Evolutionary conservation across 257 asterid genomes (phyloP), one percentile per base, ranked within the genome.

Genomic region (Verbena officinalis): DNA sequence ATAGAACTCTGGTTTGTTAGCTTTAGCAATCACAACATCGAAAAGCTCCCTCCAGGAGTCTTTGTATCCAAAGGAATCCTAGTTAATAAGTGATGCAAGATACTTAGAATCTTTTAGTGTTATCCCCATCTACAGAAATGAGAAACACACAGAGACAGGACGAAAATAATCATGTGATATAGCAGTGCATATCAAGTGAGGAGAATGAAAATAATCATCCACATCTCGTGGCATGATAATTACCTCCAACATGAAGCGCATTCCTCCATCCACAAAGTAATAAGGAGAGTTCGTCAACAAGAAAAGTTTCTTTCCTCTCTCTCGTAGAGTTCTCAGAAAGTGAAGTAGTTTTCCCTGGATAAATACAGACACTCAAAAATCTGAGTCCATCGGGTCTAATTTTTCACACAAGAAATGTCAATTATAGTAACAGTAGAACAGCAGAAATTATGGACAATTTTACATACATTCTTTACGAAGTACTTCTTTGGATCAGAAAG

Each of bases 21-120:
- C 99, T 79, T 83, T 87, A 59, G 97, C 99, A 78, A 93, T 93
- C 71, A 90, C 87, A 6, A 90, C 99, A 56, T 93, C 99, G 72
- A 93, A 93, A 70, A 90, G 99, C 71, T 90, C 97, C 83, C 88
- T 90, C 99, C 99, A 93, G 61, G 87, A 78, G 77, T 90, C 95
- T 60, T 74, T 85, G 65, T 79, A 84, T 55, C 90, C 94, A 79
- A 89, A 73, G 60, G 95, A 77, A 64, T 84, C 98, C 97, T 93
- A 72, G 69, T 68, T 46, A 23, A 61, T 54, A 63, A 27, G 46
- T n/a, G 68, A 79, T 59, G 49, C 30, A 56, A 38, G 43, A 72
- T 11, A 34, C 43, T 73, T 36, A 68, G 62, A 30, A 55, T 51
- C 44, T 57, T 19, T 22, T 16, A 63, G 4, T 38, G 49, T 52